Evolutionary conservation across 345 rosid genomes (phyloP), one percentile per base, ranked within the genome.

Genomic region (Syzygium jambos): DNA sequence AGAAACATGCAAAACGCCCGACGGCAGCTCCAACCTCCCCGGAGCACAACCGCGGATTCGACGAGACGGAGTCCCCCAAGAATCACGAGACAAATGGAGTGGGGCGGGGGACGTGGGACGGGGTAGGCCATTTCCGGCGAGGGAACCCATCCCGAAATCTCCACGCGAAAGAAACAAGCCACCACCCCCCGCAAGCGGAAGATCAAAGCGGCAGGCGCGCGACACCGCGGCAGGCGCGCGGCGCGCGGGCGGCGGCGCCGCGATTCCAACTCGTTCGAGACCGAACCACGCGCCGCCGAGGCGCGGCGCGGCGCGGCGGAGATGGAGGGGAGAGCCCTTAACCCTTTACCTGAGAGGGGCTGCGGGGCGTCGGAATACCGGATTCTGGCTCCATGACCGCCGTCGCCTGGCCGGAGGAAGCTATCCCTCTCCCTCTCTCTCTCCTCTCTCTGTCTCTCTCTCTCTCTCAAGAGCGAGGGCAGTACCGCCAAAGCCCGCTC

Each of bases 291-390:
- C 46, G 46, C 46, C 46, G 46, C 46, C 46, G 46, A 43, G 46
- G 46, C 46, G 1, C 5, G 46, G 43, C 43, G 43, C 43, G 43
- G 43, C 46, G 46, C 46, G 46, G 7, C 7, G 46, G 7, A 1
- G 46, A 5, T 6, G 5, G 46, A 5, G 46, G 3, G 46, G 46
- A 6, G 7, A 43, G 1, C 46, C 46, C 63, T 90, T 51, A 85
- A 92, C 95, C 46, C 57, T 90, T 51, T 84, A 92, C 95, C 90
- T 87, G 91, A 90, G 93, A 86, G 78, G 90, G 90, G 88, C 87
- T 89, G 73, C 91, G 88, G 87, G 90, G 77, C 73, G 91, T 78
- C 4, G 89, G 90, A 88, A 90, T 65, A 89, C 92, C 93, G 87
- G 95, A 89, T 86, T 90, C 93, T 54, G 93, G 73, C 92, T 91